Evolutionary conservation across 495 filamentous ascomycete species (phyloP).

Genomic region (Penicillium canescens): DNA sequence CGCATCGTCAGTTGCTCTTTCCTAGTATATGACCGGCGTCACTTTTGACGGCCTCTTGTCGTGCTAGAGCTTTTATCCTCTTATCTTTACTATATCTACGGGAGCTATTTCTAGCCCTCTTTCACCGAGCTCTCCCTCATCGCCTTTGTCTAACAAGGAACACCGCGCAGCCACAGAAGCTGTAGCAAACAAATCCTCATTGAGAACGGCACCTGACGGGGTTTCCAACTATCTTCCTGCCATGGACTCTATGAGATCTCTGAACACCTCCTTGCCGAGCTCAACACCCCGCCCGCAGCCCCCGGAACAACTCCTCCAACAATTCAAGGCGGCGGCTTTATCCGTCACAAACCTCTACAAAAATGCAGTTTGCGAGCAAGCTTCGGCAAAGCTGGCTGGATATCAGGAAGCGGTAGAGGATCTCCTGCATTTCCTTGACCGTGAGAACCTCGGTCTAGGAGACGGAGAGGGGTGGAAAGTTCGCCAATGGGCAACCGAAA

Average conservation of each 20-base stretch:
- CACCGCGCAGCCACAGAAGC: neutral
- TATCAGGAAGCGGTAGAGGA: slow-evolving; percentile 96
- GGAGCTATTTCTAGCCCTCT: neutral
- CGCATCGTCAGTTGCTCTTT: too few species aligned
- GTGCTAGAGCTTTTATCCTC: neutral
- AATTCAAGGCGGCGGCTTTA: slow-evolving; percentile 88
- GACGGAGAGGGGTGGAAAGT: slow-evolving; percentile 82
- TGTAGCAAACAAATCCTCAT: neutral
- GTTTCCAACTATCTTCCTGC: neutral
- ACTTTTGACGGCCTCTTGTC: too few species aligned
- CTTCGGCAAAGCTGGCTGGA: slow-evolving; percentile 72
- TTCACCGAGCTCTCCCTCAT: neutral
- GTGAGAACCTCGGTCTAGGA: slow-evolving; percentile 69
- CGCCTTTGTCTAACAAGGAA: slow-evolving; percentile 1
- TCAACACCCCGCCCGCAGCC: slow-evolving; percentile 57
- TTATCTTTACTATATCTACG: slow-evolving; percentile 1
- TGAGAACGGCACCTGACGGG: neutral
- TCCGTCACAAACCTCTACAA: slow-evolving; percentile 97
- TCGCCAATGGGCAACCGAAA: slow-evolving; percentile 81
- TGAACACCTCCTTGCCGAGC: slow-evolving; percentile 67
- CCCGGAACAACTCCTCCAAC: slow-evolving; percentile 77
- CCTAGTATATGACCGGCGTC: too few species aligned
- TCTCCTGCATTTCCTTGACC: slow-evolving; percentile 78
- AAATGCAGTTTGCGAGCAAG: slow-evolving; percentile 72
- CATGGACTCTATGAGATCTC: slow-evolving; percentile 75